Evolutionary conservation across 306 rosid species (phyloP), one percentile per base, ranked within the genome.

Genomic region (Quercus cerris): DNA sequence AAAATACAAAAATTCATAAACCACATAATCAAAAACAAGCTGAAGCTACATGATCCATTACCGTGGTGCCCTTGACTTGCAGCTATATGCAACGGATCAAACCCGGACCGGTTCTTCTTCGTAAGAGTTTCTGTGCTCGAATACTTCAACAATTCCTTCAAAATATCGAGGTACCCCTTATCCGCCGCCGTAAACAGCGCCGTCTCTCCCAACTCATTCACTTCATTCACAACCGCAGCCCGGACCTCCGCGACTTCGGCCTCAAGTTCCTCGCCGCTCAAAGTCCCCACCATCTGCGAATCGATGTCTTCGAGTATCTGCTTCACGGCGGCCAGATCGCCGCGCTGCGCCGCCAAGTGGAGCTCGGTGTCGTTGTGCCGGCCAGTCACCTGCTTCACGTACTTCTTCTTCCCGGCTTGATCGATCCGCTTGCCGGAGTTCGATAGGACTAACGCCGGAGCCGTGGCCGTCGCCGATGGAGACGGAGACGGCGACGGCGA

Each of bases 341-440:
- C 99, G 41, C 92, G 85, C 81, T 93, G 99, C 75, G 99, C 98
- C 19, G 99, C 99, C 76, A 96, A 78, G 85, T 96, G 99, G n/a
- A 96, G 94, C 77, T 90, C 94, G 0, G 99, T 96, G 73, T 93
- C 99, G 86, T 93, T 96, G 85, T 91, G 97, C 71, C 99, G 86
- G 25, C 99, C 99, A 2, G 99, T 96, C 77, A 96, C 99, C 66
- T 96, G 99, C 87, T 93, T 96, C 87, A 96, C 98, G 68, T 96
- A 96, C 88, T 91, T 96, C 91, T 96, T 96, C 92, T 81, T 93
- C 70, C 99, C 98, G 0, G 97, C 97, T 77, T 93, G 97, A 70
- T 96, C 99, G 41, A 96, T 96, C 78, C 98, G 75, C 92, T 96
- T 96, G 18, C 98, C 97, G 18, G 99, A 96, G 82, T 93, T 96